Conservation (phyloP, 176 grass and related monocot genomes). For the Oryza brachyantha region DNA sequence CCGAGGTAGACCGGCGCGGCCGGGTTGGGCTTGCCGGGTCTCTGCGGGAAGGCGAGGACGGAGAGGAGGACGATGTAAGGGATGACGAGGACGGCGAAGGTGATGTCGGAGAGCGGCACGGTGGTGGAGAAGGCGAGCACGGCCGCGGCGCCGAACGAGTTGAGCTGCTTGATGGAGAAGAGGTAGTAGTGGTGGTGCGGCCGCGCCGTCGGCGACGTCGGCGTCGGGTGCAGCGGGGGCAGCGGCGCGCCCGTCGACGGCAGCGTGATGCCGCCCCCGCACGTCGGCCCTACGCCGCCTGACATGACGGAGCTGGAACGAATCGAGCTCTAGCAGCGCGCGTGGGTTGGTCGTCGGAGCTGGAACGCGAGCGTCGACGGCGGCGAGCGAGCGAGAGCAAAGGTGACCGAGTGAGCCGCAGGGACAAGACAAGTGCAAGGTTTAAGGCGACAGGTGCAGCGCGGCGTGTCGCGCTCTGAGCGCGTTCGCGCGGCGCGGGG, state of each 20-base stretch:
- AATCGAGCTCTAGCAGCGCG: no score
- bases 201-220: slow-evolving; percentile 37
- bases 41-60: slow-evolving; percentile 47
- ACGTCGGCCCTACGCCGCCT: slow-evolving; percentile 47
- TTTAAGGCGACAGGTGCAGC: neutral
- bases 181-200: slow-evolving; percentile 51
- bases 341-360: no score
- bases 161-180: slow-evolving; percentile 75
- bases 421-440: neutral
- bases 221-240: slow-evolving; percentile 40
- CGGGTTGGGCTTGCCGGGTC: slow-evolving; percentile 22
- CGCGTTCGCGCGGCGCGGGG: neutral
- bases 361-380: no score
- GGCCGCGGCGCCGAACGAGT: slow-evolving; percentile 44
- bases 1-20: slow-evolving; percentile 39
- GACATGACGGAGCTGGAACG: slow-evolving; percentile 34
- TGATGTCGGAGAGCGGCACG: slow-evolving; percentile 43
- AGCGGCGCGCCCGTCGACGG: slow-evolving; percentile 28
- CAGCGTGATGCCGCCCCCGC: slow-evolving; percentile 44
- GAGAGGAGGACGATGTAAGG: slow-evolving; percentile 48
- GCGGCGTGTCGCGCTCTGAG: slow-evolving; percentile 27
- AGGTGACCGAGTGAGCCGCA: neutral
- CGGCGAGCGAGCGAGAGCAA: neutral
- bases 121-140: slow-evolving; percentile 52
- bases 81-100: slow-evolving; percentile 43